Conservation (phyloP, 345 rosid genomes). For the Citrus australasica region DNA sequence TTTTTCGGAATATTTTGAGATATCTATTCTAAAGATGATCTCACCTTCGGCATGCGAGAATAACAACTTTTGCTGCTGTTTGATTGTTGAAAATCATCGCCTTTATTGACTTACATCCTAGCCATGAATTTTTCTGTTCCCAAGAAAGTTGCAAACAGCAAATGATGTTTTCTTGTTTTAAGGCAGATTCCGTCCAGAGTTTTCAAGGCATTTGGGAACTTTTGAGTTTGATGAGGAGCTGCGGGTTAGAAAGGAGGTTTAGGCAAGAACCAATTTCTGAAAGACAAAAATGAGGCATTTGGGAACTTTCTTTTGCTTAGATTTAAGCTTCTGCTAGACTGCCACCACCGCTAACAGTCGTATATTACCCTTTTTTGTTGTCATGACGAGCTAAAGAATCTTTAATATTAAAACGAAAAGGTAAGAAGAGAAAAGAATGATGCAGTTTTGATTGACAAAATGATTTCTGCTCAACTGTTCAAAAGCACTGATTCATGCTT, state of each 20-base stretch:
- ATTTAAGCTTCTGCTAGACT: slow-evolving; percentile 16
- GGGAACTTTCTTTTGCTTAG: background rate
- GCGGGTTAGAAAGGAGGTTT: background rate
- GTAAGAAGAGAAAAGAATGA: background rate
- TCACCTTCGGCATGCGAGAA: slow-evolving; percentile 1
- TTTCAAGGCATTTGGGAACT: slow-evolving; percentile 8
- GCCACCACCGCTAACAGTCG: slow-evolving; percentile 24
- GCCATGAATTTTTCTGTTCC: slow-evolving; percentile 18
- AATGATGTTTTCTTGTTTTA: background rate
- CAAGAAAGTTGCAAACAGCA: slow-evolving; percentile 12
- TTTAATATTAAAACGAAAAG: background rate
- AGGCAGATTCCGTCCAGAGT: background rate
- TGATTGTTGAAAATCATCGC: background rate
- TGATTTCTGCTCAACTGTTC: background rate
- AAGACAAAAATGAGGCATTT: background rate
- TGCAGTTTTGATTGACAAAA: background rate
- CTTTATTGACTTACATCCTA: background rate
- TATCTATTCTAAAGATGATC: background rate
- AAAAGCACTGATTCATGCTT: background rate
- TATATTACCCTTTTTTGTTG: slow-evolving; percentile 18
- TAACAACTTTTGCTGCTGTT: background rate
- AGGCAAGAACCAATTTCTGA: slow-evolving; percentile 4
- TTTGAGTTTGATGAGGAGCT: background rate
- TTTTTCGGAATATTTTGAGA: background rate
- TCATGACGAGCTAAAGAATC: slow-evolving; percentile 10